Base-by-base conservation (phyloP, 2,329 filamentous ascomycete species). In the Colletotrichum liaoningense region DNA sequence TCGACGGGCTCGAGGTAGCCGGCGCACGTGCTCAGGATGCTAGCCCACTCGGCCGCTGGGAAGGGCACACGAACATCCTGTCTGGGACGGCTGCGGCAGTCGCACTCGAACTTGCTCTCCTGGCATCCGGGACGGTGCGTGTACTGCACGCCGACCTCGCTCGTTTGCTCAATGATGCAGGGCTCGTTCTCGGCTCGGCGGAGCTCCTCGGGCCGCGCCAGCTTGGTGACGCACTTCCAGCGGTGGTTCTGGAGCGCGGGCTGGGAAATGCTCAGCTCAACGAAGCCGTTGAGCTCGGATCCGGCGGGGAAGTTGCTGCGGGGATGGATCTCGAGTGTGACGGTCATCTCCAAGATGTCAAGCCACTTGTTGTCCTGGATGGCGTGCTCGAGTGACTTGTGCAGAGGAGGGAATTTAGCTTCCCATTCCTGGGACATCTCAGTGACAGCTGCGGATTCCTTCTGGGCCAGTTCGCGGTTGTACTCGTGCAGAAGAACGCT, bases 271-370 rank as follows among this genome's bases (percentile, higher is more conserved):
- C 85, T 86, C 68, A 92, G 86, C 80, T 92, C 88, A 42, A 91
- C 87, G 73, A 89, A 86, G 70, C 88, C 89, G 74, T 89, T 86
- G 68, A 92, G 86, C 77, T 91, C 88, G 5, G 90, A 89, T n/a
- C 89, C 88, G 12, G 85, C 82, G 4, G 90, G 90, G 77, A 91
- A 90, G 70, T 87, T 86, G 76, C 86, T 86, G 58, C 87, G 87
- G 74, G 90, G 85, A 78, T 90, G 88, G 2, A 92, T 80, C 74
- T 91, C 87, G 7, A 93, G 84, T 1, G 89, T 89, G 5, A 89
- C 86, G 74, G 91, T 89, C 84, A 92, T 90, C 81, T 92, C 90
- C 74, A 92, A 83, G 46, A 92, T 87, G 74, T 89, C 87, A 72
- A 90, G 89, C 49, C 87, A 87, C 26, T 86, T 83, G 75, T 90